Evolutionary conservation across 345 rosid genomes (phyloP).

Genomic region (Xanthoceras sorbifolium): DNA sequence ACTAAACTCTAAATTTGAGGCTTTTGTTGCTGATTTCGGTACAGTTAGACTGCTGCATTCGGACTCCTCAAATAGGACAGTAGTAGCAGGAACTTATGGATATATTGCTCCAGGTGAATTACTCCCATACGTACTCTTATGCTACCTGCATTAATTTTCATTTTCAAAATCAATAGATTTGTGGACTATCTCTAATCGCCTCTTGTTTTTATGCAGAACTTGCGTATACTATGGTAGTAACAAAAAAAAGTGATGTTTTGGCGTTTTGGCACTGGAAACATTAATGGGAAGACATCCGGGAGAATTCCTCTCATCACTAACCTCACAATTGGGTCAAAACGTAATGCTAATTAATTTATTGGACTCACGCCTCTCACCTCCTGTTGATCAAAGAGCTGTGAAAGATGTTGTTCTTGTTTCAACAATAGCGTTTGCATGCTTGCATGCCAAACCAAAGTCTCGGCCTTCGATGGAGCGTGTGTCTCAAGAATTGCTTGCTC

Average conservation of each 20-base stretch:
- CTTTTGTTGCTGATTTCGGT: slow-evolving; percentile 29
- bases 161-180: too few species aligned
- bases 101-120: slow-evolving; percentile 28
- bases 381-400: neutral
- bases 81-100: slow-evolving; percentile 13
- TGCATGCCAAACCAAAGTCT: neutral
- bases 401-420: neutral
- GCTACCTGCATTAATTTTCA: too few species aligned
- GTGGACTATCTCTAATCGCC: too few species aligned
- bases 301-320: slow-evolving; percentile 11
- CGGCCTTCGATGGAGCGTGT: slow-evolving; percentile 20
- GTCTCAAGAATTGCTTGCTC: slow-evolving; percentile 2
- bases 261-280: slow-evolving; percentile 16
- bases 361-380: neutral
- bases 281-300: slow-evolving; percentile 20
- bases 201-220: too few species aligned
- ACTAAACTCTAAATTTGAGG: slow-evolving; percentile 4
- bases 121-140: too few species aligned
- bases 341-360: slow-evolving; percentile 3
- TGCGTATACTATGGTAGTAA: slow-evolving; percentile 6
- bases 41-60: neutral
- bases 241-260: slow-evolving; percentile 24
- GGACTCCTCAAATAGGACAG: slow-evolving; percentile 8
- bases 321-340: neutral
- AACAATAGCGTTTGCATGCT: slow-evolving; percentile 18